phyloP scores from a whole-genome alignment of 2,329 filamentous ascomycete genomes.

The Dactylellina cionopaga region DNA sequence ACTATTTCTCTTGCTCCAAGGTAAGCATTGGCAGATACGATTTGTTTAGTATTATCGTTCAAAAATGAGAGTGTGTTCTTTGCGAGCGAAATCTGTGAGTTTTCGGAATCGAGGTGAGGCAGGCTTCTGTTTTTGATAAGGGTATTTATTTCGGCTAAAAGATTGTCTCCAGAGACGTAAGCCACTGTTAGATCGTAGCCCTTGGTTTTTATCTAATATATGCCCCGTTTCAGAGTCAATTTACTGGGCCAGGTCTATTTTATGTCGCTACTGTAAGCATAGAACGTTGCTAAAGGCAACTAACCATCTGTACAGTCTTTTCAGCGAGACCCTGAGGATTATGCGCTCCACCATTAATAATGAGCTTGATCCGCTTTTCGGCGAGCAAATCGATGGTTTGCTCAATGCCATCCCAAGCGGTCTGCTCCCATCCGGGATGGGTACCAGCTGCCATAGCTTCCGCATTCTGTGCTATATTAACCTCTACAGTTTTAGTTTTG shows the following conservation, averaged over 20 bases:
- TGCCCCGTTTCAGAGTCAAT: too few species aligned
- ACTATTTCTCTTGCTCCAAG: conserved; percentile 66
- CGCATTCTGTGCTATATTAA: not conserved
- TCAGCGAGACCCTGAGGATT: conserved; percentile 67
- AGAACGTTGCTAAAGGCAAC: too few species aligned
- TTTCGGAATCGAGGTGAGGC: conserved; percentile 63
- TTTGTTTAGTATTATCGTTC: conserved; percentile 59
- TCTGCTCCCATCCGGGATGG: not conserved
- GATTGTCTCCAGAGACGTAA: conserved; percentile 64
- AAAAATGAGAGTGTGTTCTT: conserved; percentile 61
- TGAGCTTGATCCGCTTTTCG: conserved; percentile 66
- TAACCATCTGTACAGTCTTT: conserved; percentile 62
- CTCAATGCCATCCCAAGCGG: not conserved
- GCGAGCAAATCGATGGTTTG: conserved; percentile 62
- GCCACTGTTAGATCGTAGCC: conserved; percentile 62
- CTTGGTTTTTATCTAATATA: conserved; percentile 58
- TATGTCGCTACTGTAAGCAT: too few species aligned
- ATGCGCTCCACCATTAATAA: conserved; percentile 69
- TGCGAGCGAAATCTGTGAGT: conserved; percentile 59
- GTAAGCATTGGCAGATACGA: conserved; percentile 66
- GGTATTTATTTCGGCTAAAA: conserved; percentile 60
- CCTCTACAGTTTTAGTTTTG: not conserved
- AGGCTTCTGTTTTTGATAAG: conserved; percentile 58
- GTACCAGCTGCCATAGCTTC: not conserved
- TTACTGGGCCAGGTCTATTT: too few species aligned